Conservation (phyloP, 164 flowering plant species). For the Magnolia changhungtana region DNA sequence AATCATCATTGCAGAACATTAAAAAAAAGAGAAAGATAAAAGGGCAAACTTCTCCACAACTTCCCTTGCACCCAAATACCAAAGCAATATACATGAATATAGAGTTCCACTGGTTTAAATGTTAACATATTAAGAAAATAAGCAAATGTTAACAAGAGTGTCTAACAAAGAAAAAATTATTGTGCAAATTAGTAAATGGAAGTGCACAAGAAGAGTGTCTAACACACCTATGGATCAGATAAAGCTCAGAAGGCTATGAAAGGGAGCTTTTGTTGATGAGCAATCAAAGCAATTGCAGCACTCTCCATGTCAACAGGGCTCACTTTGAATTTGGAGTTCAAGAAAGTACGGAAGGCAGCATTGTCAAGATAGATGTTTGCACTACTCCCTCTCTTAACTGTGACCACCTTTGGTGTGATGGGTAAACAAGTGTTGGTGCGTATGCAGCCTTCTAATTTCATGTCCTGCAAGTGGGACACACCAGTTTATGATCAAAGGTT, state of each 20-base stretch:
- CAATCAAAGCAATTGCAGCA: slow-evolving; percentile 29
- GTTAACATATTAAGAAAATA: too few relatives aligned
- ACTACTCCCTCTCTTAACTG: slow-evolving; percentile 30
- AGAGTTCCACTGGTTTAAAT: too few relatives aligned
- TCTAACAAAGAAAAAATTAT: too few relatives aligned
- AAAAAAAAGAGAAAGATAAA: too few relatives aligned
- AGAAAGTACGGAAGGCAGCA: slow-evolving; percentile 25
- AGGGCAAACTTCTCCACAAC: too few relatives aligned
- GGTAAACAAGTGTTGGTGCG: slow-evolving; percentile 34
- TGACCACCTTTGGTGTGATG: slow-evolving; percentile 17
- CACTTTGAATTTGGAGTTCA: slow-evolving; percentile 21
- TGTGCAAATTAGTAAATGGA: too few relatives aligned
- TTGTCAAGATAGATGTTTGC: slow-evolving; percentile 28
- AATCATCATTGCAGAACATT: too few relatives aligned
- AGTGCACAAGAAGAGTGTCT: too few relatives aligned
- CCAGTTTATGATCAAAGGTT: not conserved
- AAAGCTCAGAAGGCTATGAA: slow-evolving; percentile 30
- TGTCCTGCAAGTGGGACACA: slow-evolving; percentile 21
- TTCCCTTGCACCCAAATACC: too few relatives aligned
- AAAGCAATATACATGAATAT: too few relatives aligned
- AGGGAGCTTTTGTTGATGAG: slow-evolving; percentile 24
- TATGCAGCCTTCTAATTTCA: slow-evolving; percentile 40
- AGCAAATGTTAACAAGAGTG: too few relatives aligned
- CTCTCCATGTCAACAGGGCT: slow-evolving; percentile 36
- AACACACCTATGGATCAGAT: slow-evolving; percentile 18